phyloP scores from a whole-genome alignment of 768 basidiomycete genomes.

The Boletus vermiculosoides region DNA sequence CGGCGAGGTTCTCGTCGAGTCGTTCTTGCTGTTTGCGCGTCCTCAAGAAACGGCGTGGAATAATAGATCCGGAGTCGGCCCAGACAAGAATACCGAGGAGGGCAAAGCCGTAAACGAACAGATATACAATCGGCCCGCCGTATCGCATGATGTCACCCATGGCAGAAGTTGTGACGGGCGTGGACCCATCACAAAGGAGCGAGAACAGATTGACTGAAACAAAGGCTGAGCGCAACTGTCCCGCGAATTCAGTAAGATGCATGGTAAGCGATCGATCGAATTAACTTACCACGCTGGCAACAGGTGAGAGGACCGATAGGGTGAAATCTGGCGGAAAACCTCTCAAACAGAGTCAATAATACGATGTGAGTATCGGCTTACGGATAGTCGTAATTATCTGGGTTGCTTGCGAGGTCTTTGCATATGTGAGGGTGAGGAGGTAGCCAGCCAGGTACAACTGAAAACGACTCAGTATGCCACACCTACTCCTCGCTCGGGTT shows the following conservation, averaged over 20 bases:
- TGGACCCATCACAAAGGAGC: conserved; percentile 61
- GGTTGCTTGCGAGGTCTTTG: conserved; percentile 53
- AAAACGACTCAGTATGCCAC: not conserved
- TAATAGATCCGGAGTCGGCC: conserved; percentile 65
- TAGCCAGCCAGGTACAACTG: conserved; percentile 68
- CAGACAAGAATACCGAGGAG: conserved; percentile 66
- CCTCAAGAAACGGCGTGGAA: conserved; percentile 39
- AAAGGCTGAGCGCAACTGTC: conserved; percentile 61
- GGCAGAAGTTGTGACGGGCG: conserved; percentile 43
- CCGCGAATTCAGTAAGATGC: not conserved
- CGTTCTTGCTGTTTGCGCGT: conserved; percentile 14
- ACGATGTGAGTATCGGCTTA: conserved; percentile 21
- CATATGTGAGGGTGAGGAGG: conserved; percentile 72
- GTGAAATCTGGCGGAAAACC: conserved; percentile 50
- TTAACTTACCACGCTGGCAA: conserved; percentile 61
- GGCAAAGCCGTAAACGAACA: conserved; percentile 57
- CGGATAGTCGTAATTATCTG: conserved; percentile 60
- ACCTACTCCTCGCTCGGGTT: not conserved
- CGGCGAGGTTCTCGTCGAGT: conserved; percentile 13
- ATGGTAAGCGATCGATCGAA: not conserved
- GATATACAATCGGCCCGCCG: conserved; percentile 75
- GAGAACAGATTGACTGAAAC: conserved; percentile 80
- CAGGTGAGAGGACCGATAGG: conserved; percentile 63
- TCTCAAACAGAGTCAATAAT: not conserved
- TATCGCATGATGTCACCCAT: conserved; percentile 56